Base-by-base conservation (phyloP, 2,329 filamentous ascomycete genomes). In the Cyclaneusma minus region DNA sequence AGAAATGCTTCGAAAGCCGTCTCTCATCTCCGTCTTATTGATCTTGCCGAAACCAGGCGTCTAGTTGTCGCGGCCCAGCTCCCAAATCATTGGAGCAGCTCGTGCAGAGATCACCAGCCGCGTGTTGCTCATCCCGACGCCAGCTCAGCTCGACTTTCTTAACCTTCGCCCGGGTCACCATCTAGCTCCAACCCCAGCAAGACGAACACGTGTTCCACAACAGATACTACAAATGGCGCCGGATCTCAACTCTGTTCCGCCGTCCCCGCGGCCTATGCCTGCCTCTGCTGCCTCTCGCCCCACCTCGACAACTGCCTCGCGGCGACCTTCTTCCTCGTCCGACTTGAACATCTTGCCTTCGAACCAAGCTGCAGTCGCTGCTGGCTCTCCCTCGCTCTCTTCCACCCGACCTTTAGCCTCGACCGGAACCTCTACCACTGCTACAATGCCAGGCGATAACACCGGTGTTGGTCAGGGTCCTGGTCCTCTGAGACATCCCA, bases 401-500 rank as follows among this genome's bases (percentile, higher is more conserved):
- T 5, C 25, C 12, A 39, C 41, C 25, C 37, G 40, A 16, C 36
- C 41, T 17, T 17, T 39, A 13, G 29, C 33, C 10, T 38, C 41
- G 20, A 36, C 43, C 13, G 31, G 22, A 19, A 37, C 39, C 9
- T 16, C 27, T 8, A 29, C 13, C 13, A 21, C n/a, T 7, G 14
- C 30, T 7, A 20, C 20, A n/a, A 21, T 22, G 13, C 16, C 34
- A 8, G 37, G 33, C 3, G 48, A 56, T 37, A 54, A 55, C 30
- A 50, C 56, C 1, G 60, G 56, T 9, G 60, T 68, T 23, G 61
- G 59, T 15, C 47, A 57, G 16, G 71, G 70, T 0, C 68, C 70
- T 29, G 80, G 78, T 0, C 85, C 87, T 4, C 55, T 91, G 41
- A 70, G 87, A 35, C 85, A 93, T 49, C 85, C 87, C 5, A 68